Percentiles rank a stretch among this genome's conserved stretches.
These are phyloP conservation scores for Chenopodium quinoa DNA, from an alignment of 148 eudicot genomes.

Conservation along the genomic window DNA sequence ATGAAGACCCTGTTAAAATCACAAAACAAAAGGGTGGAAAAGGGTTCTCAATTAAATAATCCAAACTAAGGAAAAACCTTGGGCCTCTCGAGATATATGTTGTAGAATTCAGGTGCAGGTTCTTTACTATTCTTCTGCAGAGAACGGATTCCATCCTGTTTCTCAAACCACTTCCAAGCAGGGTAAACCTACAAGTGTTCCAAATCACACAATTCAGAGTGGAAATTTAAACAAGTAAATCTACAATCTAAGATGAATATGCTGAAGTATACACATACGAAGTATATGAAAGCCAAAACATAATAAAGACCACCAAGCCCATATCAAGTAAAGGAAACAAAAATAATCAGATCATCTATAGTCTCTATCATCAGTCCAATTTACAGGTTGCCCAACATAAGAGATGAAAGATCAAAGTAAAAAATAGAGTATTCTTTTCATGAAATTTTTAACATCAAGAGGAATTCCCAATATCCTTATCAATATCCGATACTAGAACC, in stretches of 20 bases:
- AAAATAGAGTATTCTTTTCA: no score
- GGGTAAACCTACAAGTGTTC: conserved; percentile 71
- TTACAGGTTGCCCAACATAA: no score
- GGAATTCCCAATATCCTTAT: no score
- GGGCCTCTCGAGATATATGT: conserved; percentile 96
- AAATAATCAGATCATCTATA: no score
- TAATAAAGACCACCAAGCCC: background rate
- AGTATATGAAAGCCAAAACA: conserved; percentile 4
- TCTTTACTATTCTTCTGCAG: conserved; percentile 87
- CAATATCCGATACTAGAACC: no score
- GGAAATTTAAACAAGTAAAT: background rate
- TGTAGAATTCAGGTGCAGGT: conserved; percentile 93
- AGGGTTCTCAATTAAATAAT: background rate
- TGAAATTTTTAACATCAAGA: no score
- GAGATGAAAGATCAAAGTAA: no score
- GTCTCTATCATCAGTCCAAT: background rate
- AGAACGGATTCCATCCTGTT: conserved; percentile 94
- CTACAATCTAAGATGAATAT: background rate
- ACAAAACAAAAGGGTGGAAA: background rate
- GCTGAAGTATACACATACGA: no score
- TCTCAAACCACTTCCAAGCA: conserved; percentile 99
- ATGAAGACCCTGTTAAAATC: background rate
- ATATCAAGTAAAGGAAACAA: no score
- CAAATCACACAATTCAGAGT: background rate
- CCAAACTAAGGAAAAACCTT: conserved; percentile 44